Conservation (phyloP, 1,139 yeast genomes). For the Candida frijolesensis region DNA sequence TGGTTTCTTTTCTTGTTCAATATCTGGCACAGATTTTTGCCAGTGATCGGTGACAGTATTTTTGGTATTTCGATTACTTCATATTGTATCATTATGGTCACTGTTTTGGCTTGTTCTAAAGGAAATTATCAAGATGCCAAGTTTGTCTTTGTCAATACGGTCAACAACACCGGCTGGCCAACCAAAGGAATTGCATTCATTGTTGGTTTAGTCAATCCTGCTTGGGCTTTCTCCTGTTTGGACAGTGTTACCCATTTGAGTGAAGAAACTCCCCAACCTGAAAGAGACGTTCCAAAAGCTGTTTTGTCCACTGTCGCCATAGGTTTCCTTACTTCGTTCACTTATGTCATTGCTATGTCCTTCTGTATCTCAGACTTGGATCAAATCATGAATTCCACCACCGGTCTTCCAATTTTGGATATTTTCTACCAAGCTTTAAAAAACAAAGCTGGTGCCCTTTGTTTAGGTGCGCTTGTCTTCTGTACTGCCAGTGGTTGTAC, state of each 20-base stretch:
- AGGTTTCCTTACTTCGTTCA: slow-evolving; percentile 42
- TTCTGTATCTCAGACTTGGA: slow-evolving; percentile 39
- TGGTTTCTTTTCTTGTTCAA: slow-evolving; percentile 36
- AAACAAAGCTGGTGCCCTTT: slow-evolving; percentile 40
- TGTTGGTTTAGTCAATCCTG: slow-evolving; percentile 46
- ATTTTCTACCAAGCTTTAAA: slow-evolving; percentile 42
- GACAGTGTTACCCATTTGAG: slow-evolving; percentile 48
- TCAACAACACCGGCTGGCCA: slow-evolving; percentile 44
- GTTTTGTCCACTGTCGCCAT: slow-evolving; percentile 46
- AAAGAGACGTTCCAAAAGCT: slow-evolving; percentile 44
- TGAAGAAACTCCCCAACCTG: slow-evolving; percentile 41
- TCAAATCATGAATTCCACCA: slow-evolving; percentile 26
- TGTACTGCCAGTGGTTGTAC: slow-evolving; percentile 46
- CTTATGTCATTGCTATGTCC: slow-evolving; percentile 46
- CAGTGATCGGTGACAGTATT: slow-evolving; percentile 36
- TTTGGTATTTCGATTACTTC: slow-evolving; percentile 41
- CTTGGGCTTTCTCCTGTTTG: slow-evolving; percentile 47
- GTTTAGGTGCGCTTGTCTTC: slow-evolving; percentile 36
- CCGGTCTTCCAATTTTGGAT: slow-evolving; percentile 47
- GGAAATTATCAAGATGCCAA: slow-evolving; percentile 37
- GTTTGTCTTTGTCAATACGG: slow-evolving; percentile 42
- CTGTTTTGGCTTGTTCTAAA: slow-evolving; percentile 39
- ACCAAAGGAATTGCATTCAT: slow-evolving; percentile 45
- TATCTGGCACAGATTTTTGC: slow-evolving; percentile 40
- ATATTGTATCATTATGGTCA: slow-evolving; percentile 37